Percentiles rank a stretch among this genome's conserved stretches.
phyloP scores from a whole-genome alignment of 768 basidiomycete species.

The Lentinus tigrinus region DNA sequence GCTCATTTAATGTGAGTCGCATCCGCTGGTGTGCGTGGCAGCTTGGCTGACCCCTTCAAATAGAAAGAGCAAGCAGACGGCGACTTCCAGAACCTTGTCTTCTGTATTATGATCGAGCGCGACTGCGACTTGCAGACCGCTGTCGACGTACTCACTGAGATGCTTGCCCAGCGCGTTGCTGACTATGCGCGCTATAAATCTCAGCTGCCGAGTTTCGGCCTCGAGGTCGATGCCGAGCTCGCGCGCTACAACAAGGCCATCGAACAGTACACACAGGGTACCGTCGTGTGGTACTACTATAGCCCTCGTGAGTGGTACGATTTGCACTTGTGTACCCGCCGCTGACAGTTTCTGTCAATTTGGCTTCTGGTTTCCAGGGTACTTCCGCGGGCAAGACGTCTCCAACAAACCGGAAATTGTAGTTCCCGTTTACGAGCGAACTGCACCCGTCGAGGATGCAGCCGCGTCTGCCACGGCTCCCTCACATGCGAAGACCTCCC shows the following conservation, averaged over 20 bases:
- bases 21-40: conserved; percentile 4
- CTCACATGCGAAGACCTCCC: neutral
- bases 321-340: neutral
- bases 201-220: conserved; percentile 35
- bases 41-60: neutral
- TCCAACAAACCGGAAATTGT: conserved; percentile 7
- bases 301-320: conserved; percentile 33
- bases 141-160: conserved; percentile 37
- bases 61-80: conserved; percentile 41
- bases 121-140: conserved; percentile 33
- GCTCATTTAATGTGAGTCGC: conserved; percentile 13
- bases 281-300: conserved; percentile 40
- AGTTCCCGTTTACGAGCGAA: conserved; percentile 13
- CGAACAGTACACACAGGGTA: conserved; percentile 39
- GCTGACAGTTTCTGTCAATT: neutral
- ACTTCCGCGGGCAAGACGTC: conserved; percentile 17
- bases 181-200: conserved; percentile 33
- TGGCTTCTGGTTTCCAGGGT: conserved; percentile 4
- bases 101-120: conserved; percentile 38
- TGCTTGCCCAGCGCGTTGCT: conserved; percentile 35
- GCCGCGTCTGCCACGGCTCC: neutral
- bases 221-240: conserved; percentile 34
- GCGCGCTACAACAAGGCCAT: conserved; percentile 33
- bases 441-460: neutral
- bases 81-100: conserved; percentile 40